These are phyloP conservation scores for Linum usitatissimum DNA, from an alignment of 345 rosid genomes.

Conservation along the genomic window DNA sequence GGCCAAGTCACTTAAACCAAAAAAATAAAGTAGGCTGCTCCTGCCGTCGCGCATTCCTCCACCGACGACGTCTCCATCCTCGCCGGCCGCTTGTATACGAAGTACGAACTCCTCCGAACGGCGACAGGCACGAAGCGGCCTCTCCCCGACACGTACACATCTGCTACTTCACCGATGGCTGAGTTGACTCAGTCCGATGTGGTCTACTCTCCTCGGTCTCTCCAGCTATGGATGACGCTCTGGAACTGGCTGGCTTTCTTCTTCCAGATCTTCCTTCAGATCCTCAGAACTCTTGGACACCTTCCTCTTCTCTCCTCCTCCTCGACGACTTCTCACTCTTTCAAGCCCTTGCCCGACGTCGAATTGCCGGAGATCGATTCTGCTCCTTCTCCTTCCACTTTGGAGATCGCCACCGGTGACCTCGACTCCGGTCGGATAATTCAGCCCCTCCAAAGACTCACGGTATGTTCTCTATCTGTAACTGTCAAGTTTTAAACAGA, in stretches of 20 bases:
- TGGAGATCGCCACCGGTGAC: constrained; percentile 34
- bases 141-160: no score
- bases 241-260: constrained; percentile 72
- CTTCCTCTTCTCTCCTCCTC: constrained; percentile 59
- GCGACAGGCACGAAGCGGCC: no score
- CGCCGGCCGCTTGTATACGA: no score
- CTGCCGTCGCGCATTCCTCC: no score
- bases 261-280: constrained; percentile 67
- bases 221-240: constrained; percentile 57
- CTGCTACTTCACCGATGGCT: constrained; percentile 33
- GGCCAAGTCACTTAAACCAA: no score
- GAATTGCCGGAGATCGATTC: constrained; percentile 53
- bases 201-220: constrained; percentile 55
- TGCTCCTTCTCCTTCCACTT: constrained; percentile 9
- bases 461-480: constrained; percentile 24
- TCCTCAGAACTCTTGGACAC: constrained; percentile 59
- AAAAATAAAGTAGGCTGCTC: no score
- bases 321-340: constrained; percentile 32
- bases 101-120: no score
- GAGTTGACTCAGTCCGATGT: constrained; percentile 91
- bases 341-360: constrained; percentile 61
- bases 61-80: no score
- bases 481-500: neutral
- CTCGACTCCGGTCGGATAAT: constrained; percentile 12
- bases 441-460: constrained; percentile 36